These are phyloP conservation scores for Rhizomucor pusillus DNA, from an alignment of 371 early-diverging fungal genomes.

Conservation along the genomic window DNA sequence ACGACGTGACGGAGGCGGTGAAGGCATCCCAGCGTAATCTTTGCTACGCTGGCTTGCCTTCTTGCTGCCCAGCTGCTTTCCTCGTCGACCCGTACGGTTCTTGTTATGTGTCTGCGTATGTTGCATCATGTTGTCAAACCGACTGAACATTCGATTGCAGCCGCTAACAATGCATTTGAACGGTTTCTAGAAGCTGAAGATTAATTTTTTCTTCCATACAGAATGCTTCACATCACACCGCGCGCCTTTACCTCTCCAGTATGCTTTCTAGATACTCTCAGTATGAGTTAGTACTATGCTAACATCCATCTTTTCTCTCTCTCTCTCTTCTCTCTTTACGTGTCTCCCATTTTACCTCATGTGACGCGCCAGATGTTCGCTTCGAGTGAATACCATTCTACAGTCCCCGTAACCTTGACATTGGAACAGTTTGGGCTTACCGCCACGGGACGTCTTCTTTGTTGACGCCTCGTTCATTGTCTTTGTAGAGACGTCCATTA, in stretches of 20 bases:
- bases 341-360: conserved; percentile 30
- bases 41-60: not conserved
- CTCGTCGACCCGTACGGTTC: not conserved
- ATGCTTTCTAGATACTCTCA: conserved; percentile 21
- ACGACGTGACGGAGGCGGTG: conserved; percentile 20
- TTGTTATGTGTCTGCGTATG: conserved; percentile 57
- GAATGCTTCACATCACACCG: not conserved
- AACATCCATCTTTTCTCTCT: no score
- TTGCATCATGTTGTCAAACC: conserved; percentile 66
- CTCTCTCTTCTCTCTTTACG: not conserved
- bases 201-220: not conserved
- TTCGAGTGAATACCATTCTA: conserved; percentile 54
- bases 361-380: conserved; percentile 52
- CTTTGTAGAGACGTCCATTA: not conserved
- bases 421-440: conserved; percentile 45
- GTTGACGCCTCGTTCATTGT: not conserved
- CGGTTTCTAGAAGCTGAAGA: conserved; percentile 36
- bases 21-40: conserved; percentile 9
- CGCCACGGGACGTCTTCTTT: conserved; percentile 11
- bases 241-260: conserved; percentile 6
- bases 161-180: conserved; percentile 58
- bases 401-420: conserved; percentile 53
- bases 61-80: conserved; percentile 1
- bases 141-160: conserved; percentile 58
- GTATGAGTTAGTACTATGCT: no score